Evolutionary conservation across 164 flowering plant genomes (phyloP), one percentile per base, ranked within the genome.

Genomic region (Aristolochia californica): DNA sequence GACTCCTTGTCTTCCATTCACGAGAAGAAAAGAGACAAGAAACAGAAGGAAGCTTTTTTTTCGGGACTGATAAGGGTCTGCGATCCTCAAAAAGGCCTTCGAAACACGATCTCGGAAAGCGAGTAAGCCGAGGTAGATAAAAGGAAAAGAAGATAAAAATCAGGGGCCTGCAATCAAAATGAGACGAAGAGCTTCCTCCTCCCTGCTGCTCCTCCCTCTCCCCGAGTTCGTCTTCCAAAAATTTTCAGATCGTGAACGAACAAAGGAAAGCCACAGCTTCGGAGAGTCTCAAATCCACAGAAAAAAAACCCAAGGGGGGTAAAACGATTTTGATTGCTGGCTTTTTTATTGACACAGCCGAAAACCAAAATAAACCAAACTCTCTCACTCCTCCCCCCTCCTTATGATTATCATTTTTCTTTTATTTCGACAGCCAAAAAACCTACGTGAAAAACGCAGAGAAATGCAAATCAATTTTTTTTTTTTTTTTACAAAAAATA

Each of bases 1-100:
- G 66, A 45, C 38, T 51, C 57, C 47, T 55, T 10, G 34, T 16
- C 66, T 59, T 51, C 69, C 72, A 64, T 71, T 56, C 70, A 63
- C 55, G 50, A 45, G 43, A 21, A 50, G 27, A 14, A 16, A 23
- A 22, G 16, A 50, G 27, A 34, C 7, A 34, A 34, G 40, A 34
- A 34, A 34, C 40, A 34, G 10, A 34, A 34, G 40, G 40, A 34
- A 7, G 40, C 26, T 26, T 56, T 23, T 20, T 17, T 18, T 51
- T 20, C 2, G 27, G 16, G 17, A 27, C 56, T 25, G 17, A 53
- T 27, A 22, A 30, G 34, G 49, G 34, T 30, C 50, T 57, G 48
- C 43, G 60, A 57, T 57, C 60, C 45, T 45, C 45, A 17, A 56
- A 56, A 38, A 56, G 23, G 17, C 5, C 57, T 23, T 22, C 2